phyloP scores from a whole-genome alignment of 2,329 filamentous ascomycete genomes.

The Catunica adiposa region DNA sequence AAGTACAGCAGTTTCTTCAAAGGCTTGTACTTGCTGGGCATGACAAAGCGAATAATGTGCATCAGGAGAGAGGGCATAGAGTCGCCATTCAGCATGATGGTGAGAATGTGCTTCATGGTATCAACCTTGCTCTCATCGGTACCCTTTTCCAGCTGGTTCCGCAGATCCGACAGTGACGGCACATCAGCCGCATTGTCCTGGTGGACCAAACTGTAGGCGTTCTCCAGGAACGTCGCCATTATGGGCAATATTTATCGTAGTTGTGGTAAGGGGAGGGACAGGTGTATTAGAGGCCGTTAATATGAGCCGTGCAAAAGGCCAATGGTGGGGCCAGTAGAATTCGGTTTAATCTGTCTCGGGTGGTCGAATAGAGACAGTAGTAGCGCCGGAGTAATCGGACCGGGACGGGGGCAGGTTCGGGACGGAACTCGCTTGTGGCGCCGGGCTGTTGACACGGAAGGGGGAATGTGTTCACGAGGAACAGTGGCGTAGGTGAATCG shows the following conservation, averaged over 20 bases:
- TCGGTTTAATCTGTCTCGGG: too few species aligned
- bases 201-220: slow-evolving; percentile 91
- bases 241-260: slow-evolving; percentile 2
- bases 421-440: not conserved
- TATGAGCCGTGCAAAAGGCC: not conserved
- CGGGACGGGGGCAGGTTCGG: not conserved
- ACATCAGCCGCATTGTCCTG: slow-evolving; percentile 93
- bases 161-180: slow-evolving; percentile 77
- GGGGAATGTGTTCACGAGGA: not conserved
- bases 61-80: slow-evolving; percentile 90
- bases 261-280: not conserved
- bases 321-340: not conserved
- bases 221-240: slow-evolving; percentile 92
- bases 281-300: not conserved
- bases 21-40: slow-evolving; percentile 92
- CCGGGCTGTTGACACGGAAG: not conserved
- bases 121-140: slow-evolving; percentile 85
- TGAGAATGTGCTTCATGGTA: slow-evolving; percentile 91
- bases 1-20: slow-evolving; percentile 98
- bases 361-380: not conserved
- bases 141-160: slow-evolving; percentile 84
- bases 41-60: slow-evolving; percentile 99
- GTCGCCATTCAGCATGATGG: slow-evolving; percentile 95
- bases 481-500: not conserved
- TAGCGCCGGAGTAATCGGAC: not conserved